Base-by-base conservation (phyloP, 441 rosid genomes). In the Populus trichocarpa region DNA sequence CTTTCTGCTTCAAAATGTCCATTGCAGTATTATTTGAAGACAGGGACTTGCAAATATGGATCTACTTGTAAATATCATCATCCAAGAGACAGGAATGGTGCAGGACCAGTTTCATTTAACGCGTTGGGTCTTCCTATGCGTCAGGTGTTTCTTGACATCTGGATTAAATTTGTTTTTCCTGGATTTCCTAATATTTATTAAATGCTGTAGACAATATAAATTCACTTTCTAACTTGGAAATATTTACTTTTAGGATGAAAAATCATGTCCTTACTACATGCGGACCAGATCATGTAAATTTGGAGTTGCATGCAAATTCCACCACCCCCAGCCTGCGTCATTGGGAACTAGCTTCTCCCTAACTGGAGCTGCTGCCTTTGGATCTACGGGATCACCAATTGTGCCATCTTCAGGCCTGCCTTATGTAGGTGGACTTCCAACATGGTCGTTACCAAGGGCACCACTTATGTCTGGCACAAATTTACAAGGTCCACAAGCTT, bases 41-140 rank as follows among this genome's bases (percentile, higher is more conserved):
- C 96, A 70, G 96, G 97, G 73, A 89, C 93, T 63, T 93, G 96
- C 89, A 91, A 91, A 83, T 93, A 90, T 63, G 97, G 97, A 42
- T 61, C 92, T 33, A 90, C 92, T 36, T 93, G 97, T 87, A 93
- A 93, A 85, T 91, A 89, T 85, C 94, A 93, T 79, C 97, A 93
- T 77, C 94, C 97, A 70, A 93, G 89, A 78, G 94, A 93, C 83
- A 88, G 97, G 86, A 90, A 91, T 75, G 97, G 97, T 75, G 97
- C 94, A 59, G 93, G 87, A 78, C 96, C 92, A 23, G 84, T 93
- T 38, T 84, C 86, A 65, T 93, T 90, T 79, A 93, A 93, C 80
- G 67, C 57, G 80, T 71, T 93, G 4, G 95, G 96, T 75, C 85
- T 90, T 76, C 97, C 96, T 35, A 88, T 93, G 94, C 93, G 97